Evolutionary conservation across 2,329 filamentous ascomycete species (phyloP), one percentile per base, ranked within the genome.

Genomic region (Aspergillus spinulosporus): DNA sequence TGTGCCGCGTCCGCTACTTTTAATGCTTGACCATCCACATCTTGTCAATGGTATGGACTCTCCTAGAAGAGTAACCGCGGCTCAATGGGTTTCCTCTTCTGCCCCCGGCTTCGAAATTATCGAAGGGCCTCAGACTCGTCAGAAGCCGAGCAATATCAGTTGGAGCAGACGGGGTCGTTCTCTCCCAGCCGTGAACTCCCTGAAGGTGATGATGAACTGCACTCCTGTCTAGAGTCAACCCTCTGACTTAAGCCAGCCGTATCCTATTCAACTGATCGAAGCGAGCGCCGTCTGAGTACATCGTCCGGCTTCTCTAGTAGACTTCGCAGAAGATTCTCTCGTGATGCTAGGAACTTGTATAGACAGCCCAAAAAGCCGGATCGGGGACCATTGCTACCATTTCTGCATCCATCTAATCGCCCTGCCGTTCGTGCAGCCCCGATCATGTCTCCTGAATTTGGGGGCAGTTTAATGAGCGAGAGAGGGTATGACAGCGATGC

Each of bases 401-500:
- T 57, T 1, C 60, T 68, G 21, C 60, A 62, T 39, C 32, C 61
- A 37, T 65, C 61, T 21, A 65, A 59, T 36, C 47, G 57, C 4
- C 29, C 52, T 1, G 65, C 60, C 14, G 14, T 32, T 11, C 51
- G 40, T 2, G 45, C 54, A 3, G 55, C 34, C 2, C 31, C 60
- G 3, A 47, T 61, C 2, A 48, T 55, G 7, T 52, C 67, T 5
- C 51, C 58, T 28, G 64, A 65, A n/a, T 45, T 68, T 34, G 70
- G 67, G 40, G 68, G 69, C 52, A 74, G 71, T 49, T 57, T 74
- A 54, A 67, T 70, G 60, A 76, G 69, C 37, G 74, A 74, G 36
- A 65, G 64, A 52, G 72, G 67, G 5, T 76, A 77, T 56, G 74
- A 77, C 54, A 76, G 74, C 47, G 74, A 77, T 64, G 74, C 74